phyloP scores from a whole-genome alignment of 2,329 filamentous ascomycete species.

The Fusarium tjaetaba region DNA sequence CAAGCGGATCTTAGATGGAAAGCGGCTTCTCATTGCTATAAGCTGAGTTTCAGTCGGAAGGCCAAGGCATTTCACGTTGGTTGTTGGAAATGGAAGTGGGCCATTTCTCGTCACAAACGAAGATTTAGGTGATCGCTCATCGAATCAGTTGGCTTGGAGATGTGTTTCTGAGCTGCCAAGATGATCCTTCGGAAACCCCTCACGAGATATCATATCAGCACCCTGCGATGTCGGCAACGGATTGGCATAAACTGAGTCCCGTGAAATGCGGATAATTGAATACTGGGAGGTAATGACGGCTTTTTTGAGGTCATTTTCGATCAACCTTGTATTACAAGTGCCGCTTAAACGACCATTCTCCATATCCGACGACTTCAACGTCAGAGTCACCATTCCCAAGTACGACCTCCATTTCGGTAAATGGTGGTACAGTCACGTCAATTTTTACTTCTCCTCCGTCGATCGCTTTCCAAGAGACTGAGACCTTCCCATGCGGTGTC shows the following conservation, averaged over 20 bases:
- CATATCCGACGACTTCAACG: neutral
- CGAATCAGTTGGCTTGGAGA: neutral
- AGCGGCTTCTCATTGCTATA: neutral
- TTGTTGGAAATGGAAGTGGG: too few species aligned
- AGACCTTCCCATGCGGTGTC: neutral
- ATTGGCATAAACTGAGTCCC: accelerated
- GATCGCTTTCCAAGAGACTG: neutral
- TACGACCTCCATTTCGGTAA: neutral
- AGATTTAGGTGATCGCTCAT: neutral
- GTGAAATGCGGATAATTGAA: too few species aligned
- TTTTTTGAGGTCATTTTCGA: too few species aligned
- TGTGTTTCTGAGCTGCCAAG: neutral
- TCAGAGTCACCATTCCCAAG: neutral
- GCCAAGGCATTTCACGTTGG: accelerated
- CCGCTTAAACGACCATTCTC: neutral
- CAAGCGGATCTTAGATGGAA: neutral
- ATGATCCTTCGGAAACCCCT: neutral
- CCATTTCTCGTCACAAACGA: too few species aligned
- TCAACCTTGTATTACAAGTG: accelerated
- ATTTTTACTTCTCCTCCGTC: neutral
- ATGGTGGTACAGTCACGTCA: neutral
- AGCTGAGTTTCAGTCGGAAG: accelerated
- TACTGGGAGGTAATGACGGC: too few species aligned
- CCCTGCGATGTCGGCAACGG: accelerated
- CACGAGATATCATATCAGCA: neutral